phyloP scores from a whole-genome alignment of 305 asterid genomes.

The Fraxinus nigra region DNA sequence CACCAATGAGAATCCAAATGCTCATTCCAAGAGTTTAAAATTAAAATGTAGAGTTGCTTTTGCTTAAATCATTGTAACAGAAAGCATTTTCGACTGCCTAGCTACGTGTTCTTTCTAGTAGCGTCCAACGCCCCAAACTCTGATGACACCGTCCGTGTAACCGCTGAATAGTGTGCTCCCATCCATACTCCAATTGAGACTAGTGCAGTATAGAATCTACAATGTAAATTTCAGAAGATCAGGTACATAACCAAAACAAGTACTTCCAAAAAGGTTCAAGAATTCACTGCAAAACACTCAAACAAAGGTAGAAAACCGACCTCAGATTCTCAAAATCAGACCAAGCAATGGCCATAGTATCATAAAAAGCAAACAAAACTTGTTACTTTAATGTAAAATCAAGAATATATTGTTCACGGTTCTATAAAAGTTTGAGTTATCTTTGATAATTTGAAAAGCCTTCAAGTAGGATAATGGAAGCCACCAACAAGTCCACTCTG shows the following conservation, averaged over 20 bases:
- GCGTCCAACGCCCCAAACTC: constrained; percentile 61
- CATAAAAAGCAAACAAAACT: background rate
- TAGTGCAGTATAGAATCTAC: constrained; percentile 53
- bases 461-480: background rate
- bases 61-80: constrained; percentile 20
- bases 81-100: background rate
- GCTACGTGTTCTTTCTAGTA: constrained; percentile 30
- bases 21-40: constrained; percentile 10
- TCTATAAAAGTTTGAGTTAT: background rate
- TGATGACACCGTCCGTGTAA: constrained; percentile 50
- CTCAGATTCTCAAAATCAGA: background rate
- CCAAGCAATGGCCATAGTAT: background rate
- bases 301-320: background rate
- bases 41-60: constrained; percentile 11
- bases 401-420: background rate
- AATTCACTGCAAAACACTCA: background rate
- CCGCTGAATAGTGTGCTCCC: constrained; percentile 67
- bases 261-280: background rate
- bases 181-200: constrained; percentile 59
- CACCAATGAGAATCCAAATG: constrained; percentile 17
- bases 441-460: background rate
- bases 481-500: background rate
- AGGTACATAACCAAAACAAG: background rate
- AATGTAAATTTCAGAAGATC: constrained; percentile 12
- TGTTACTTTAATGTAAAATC: background rate